A percentile compares a stretch with the other conserved stretches of the same genome.
Conservation (phyloP, 352 stramenopile genomes). For the Pseudoperonospora humuli region DNA sequence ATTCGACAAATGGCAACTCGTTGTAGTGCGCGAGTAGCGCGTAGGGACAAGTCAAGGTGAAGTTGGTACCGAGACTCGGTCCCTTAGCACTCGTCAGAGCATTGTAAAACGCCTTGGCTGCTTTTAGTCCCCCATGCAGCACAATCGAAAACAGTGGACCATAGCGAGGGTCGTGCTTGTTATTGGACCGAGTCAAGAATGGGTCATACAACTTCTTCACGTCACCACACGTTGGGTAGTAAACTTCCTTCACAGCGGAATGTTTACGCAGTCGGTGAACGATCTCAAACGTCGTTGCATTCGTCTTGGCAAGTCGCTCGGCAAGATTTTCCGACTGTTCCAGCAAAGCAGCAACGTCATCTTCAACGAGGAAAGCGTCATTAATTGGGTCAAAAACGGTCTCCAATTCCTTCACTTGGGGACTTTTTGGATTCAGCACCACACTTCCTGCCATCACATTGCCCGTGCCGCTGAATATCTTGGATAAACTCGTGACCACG, state of each 20-base stretch:
- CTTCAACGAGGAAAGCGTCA: constrained; percentile 58
- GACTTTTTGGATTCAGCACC: constrained; percentile 73
- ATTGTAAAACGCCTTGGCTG: constrained; percentile 86
- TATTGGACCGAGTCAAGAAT: constrained; percentile 28
- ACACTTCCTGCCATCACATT: constrained; percentile 90
- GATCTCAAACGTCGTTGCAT: constrained; percentile 67
- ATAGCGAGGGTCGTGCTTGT: constrained; percentile 39
- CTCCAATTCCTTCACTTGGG: constrained; percentile 36
- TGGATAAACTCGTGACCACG: constrained; percentile 89
- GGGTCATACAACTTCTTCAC: constrained; percentile 53
- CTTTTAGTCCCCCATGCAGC: constrained; percentile 58
- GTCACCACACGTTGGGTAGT: constrained; percentile 67
- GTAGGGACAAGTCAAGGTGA: constrained; percentile 90
- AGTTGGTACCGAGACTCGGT: constrained; percentile 90
- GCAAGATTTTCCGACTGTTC: constrained; percentile 57
- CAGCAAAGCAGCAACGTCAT: constrained; percentile 47
- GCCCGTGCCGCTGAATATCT: constrained; percentile 88
- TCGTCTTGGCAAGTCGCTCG: constrained; percentile 67
- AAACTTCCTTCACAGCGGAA: constrained; percentile 77
- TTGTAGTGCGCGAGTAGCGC: constrained; percentile 89
- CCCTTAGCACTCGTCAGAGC: constrained; percentile 75
- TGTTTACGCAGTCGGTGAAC: constrained; percentile 61
- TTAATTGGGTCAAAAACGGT: constrained; percentile 21
- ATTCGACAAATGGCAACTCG: constrained; percentile 88
- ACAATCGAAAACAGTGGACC: constrained; percentile 86